Evolutionary conservation across 495 filamentous ascomycete genomes (phyloP), one percentile per base, ranked within the genome.

Genomic region (Penicillium maclennaniae): DNA sequence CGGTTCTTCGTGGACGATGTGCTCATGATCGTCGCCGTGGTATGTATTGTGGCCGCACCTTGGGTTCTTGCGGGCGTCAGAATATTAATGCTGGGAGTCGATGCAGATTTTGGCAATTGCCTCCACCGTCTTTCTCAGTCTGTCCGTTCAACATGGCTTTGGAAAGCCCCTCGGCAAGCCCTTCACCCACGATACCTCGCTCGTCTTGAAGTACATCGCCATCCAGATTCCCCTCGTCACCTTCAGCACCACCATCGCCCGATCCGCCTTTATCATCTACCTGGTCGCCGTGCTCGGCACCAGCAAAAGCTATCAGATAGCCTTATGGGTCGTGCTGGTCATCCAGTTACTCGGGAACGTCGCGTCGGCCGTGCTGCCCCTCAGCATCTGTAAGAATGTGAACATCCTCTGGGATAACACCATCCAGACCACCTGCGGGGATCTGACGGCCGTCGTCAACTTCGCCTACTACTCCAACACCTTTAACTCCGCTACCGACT

Each of bases 401-500:
- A 40, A 45, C 0, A 56, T 60, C 0, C 54, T 69, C 5, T 72
- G 67, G 67, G 58, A 67, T 53, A 28, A 45, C 0, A 59, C 60
- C 7, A 28, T 58, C n/a, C 39, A 65, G 38, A 67, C 66, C 1
- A 65, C 56, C 14, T 69, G 68, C 16, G 64, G 67, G 3, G 47
- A 67, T 47, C 49, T 16, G 0, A 7, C n/a, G 0, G 56, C 59
- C 0, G 61, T 69, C 2, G 61, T 71, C 19, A 53, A 63, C 1
- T 69, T 67, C 42, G 61, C 68, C 43, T 73, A 71, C 31, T 69
- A 64, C 20, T 68, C 68, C 7, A 69, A 69, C 41, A 61, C 69
- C n/a, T 66, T 73, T 49, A 76, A 76, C 19, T 64, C 71, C 16
- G 55, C 70, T 20, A 66, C 65, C 15, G 73, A 78, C 47, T 47